These are phyloP conservation scores for Talaromyces stipitatus DNA, from an alignment of 495 filamentous ascomycete genomes.

Conservation along the genomic window DNA sequence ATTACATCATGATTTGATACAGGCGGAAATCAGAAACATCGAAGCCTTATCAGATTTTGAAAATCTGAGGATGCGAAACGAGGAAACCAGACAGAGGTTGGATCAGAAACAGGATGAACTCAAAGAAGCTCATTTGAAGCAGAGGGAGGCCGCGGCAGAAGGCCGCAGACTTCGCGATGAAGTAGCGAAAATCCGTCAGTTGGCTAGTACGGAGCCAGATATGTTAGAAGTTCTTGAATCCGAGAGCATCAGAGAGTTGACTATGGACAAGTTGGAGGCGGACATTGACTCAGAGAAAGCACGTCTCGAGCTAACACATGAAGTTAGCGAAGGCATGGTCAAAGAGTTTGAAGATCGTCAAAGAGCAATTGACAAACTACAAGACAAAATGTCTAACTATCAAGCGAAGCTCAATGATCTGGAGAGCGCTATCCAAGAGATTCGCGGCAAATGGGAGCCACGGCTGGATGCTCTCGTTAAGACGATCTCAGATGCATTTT, in stretches of 20 bases:
- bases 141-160: conserved; percentile 19
- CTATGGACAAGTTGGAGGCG: conserved; percentile 56
- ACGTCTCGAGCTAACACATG: conserved; percentile 71
- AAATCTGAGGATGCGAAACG: conserved; percentile 53
- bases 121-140: conserved; percentile 22
- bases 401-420: conserved; percentile 40
- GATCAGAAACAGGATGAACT: conserved; percentile 36
- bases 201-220: conserved; percentile 13
- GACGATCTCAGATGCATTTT: conserved; percentile 83
- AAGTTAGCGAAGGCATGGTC: conserved; percentile 68
- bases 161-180: conserved; percentile 27
- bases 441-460: conserved; percentile 71
- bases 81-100: conserved; percentile 46
- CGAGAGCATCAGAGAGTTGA: conserved; percentile 30
- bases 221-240: conserved; percentile 21
- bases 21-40: conserved; percentile 57
- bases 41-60: conserved; percentile 77
- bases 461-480: conserved; percentile 66
- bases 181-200: conserved; percentile 20
- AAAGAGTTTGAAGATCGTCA: conserved; percentile 70
- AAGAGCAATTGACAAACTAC: conserved; percentile 47
- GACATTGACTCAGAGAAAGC: conserved; percentile 69
- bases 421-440: conserved; percentile 47
- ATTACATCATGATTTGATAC: conserved; percentile 54
- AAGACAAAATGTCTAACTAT: conserved; percentile 36